Evolutionary conservation across 345 rosid genomes (phyloP).

Genomic region (Durio zibethinus): DNA sequence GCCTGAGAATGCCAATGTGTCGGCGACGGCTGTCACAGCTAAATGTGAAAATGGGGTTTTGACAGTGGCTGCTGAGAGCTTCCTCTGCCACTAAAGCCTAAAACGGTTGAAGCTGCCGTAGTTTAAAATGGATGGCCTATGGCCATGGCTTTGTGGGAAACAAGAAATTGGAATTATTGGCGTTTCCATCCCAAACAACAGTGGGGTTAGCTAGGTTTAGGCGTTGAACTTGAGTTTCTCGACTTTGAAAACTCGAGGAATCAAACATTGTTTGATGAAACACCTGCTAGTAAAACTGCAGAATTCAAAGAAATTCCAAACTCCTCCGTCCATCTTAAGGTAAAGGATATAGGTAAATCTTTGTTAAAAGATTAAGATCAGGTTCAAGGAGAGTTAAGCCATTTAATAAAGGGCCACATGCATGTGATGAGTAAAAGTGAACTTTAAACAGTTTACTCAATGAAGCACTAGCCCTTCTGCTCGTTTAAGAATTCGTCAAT

Average conservation of each 20-base stretch:
- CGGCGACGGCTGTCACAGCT: conserved; percentile 43
- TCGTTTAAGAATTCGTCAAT: not conserved
- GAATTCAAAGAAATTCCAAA: not conserved
- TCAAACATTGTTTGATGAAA: not conserved
- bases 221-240: no score
- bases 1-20: conserved; percentile 54
- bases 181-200: not conserved
- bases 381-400: no score
- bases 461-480: no score
- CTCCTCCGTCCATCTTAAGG: no score
- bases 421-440: no score
- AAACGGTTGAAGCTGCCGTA: conserved; percentile 44
- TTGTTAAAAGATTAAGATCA: not conserved
- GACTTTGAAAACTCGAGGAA: not conserved
- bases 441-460: no score
- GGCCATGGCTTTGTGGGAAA: not conserved
- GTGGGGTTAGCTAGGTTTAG: no score
- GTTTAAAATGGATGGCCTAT: conserved; percentile 26
- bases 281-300: not conserved
- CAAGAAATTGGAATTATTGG: not conserved
- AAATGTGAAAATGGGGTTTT: conserved; percentile 63
- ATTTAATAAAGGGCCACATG: no score
- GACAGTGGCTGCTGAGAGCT: conserved; percentile 42
- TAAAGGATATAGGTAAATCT: not conserved
- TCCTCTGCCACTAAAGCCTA: conserved; percentile 64